These are phyloP conservation scores for Brassica rapa DNA, from an alignment of 345 rosid species.

Conservation along the genomic window DNA sequence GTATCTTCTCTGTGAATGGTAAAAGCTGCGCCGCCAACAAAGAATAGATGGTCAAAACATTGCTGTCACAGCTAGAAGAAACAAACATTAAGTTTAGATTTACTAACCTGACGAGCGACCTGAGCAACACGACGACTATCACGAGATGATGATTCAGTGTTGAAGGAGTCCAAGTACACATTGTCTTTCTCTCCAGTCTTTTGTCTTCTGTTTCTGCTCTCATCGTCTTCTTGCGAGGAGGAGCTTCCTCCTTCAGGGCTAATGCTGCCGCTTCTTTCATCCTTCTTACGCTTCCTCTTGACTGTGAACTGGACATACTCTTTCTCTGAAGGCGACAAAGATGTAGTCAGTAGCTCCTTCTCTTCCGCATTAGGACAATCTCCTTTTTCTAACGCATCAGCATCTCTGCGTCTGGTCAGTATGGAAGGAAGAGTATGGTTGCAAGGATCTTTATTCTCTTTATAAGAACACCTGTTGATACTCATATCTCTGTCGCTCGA, in stretches of 20 bases:
- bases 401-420: slow-evolving; percentile 61
- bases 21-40: slow-evolving; percentile 48
- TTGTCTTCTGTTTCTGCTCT: slow-evolving; percentile 42
- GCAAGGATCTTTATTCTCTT: slow-evolving; percentile 40
- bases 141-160: slow-evolving; percentile 54
- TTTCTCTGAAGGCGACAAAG: slow-evolving; percentile 35
- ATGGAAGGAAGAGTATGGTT: slow-evolving; percentile 61
- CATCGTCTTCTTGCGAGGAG: slow-evolving; percentile 43
- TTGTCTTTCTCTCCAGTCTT: slow-evolving; percentile 48
- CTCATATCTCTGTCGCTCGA: slow-evolving; percentile 28
- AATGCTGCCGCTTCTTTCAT: slow-evolving; percentile 49
- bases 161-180: slow-evolving; percentile 44
- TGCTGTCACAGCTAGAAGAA: neutral
- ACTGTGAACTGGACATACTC: slow-evolving; percentile 61
- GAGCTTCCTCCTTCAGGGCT: slow-evolving; percentile 41
- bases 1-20: slow-evolving; percentile 57
- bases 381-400: slow-evolving; percentile 46
- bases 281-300: slow-evolving; percentile 74
- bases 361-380: slow-evolving; percentile 15
- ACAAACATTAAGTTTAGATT: slow-evolving; percentile 2
- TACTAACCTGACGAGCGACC: slow-evolving; percentile 74
- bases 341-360: slow-evolving; percentile 37
- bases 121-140: slow-evolving; percentile 51
- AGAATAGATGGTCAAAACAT: slow-evolving; percentile 12
- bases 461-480: slow-evolving; percentile 47